phyloP scores from a whole-genome alignment of 2,329 filamentous ascomycete species.

The Fusarium sp. region DNA sequence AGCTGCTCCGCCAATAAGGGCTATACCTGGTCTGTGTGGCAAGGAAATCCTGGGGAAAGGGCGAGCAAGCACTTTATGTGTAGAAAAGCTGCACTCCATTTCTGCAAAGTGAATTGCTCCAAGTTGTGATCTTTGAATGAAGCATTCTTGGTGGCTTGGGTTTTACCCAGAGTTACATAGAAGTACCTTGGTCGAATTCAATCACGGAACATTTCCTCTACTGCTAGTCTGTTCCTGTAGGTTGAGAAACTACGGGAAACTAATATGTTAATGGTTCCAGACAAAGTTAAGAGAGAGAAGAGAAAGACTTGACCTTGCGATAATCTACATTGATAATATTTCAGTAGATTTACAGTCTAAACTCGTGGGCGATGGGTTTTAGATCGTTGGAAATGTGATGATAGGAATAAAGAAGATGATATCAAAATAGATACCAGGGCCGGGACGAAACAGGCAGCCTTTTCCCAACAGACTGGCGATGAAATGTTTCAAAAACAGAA shows the following conservation, averaged over 20 bases:
- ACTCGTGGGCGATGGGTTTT: neutral
- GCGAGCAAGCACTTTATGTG: neutral
- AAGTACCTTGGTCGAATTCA: no score
- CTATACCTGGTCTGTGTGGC: neutral
- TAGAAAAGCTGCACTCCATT: neutral
- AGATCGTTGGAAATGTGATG: neutral
- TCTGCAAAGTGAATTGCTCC: no score
- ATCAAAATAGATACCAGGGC: neutral
- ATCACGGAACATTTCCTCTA: neutral
- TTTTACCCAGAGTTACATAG: no score
- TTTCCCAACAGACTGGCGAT: no score
- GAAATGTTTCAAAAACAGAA: no score
- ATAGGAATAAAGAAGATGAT: neutral
- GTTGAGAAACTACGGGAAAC: neutral
- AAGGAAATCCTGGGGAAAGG: neutral
- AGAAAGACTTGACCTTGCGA: neutral
- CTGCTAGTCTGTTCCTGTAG: neutral
- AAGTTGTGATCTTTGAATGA: no score
- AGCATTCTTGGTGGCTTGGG: no score
- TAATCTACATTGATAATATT: neutral
- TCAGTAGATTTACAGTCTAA: neutral
- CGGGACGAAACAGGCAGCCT: no score
- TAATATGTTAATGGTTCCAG: neutral
- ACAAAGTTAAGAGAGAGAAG: neutral
- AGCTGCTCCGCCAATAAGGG: conserved; percentile 21